phyloP scores from a whole-genome alignment of 2,329 filamentous ascomycete genomes.

The Aurifilum marmelostoma region DNA sequence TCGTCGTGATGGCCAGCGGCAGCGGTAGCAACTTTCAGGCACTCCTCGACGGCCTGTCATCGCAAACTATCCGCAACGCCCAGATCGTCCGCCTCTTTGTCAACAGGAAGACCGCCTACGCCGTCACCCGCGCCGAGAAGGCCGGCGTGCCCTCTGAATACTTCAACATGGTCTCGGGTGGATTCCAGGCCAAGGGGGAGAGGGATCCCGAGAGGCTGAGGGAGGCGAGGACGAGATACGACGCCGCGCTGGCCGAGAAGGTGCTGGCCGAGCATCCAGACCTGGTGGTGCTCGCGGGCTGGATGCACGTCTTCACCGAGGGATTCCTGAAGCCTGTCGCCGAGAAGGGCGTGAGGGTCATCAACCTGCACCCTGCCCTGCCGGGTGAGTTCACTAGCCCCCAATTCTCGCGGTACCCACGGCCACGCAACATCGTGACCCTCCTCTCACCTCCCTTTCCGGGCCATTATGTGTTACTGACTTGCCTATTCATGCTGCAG shows the following conservation, averaged over 20 bases:
- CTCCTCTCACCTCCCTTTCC: too few relatives aligned
- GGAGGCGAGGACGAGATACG: conserved; percentile 69
- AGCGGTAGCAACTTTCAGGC: conserved; percentile 80
- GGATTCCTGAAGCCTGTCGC: conserved; percentile 72
- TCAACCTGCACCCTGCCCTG: conserved; percentile 81
- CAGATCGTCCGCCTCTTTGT: conserved; percentile 51
- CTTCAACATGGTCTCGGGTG: conserved; percentile 80
- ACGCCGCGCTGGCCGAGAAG: conserved; percentile 71
- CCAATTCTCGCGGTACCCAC: not conserved
- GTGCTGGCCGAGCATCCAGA: conserved; percentile 69
- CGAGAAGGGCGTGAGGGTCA: conserved; percentile 65
- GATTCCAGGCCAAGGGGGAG: conserved; percentile 61
- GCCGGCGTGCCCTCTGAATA: conserved; percentile 72
- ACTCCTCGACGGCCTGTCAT: conserved; percentile 56
- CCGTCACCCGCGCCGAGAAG: conserved; percentile 46
- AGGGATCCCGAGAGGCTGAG: conserved; percentile 57
- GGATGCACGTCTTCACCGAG: conserved; percentile 80
- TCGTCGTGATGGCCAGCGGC: conserved; percentile 73
- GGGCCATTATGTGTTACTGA: not conserved
- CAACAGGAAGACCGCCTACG: conserved; percentile 53
- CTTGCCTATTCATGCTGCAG: conserved; percentile 41
- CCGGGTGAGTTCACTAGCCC: conserved; percentile 54
- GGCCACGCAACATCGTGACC: not conserved
- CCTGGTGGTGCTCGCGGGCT: conserved; percentile 80
- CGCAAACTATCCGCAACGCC: conserved; percentile 45